Base-by-base conservation (phyloP, 2,329 filamentous ascomycete genomes). In the Calonectria pteridis region DNA sequence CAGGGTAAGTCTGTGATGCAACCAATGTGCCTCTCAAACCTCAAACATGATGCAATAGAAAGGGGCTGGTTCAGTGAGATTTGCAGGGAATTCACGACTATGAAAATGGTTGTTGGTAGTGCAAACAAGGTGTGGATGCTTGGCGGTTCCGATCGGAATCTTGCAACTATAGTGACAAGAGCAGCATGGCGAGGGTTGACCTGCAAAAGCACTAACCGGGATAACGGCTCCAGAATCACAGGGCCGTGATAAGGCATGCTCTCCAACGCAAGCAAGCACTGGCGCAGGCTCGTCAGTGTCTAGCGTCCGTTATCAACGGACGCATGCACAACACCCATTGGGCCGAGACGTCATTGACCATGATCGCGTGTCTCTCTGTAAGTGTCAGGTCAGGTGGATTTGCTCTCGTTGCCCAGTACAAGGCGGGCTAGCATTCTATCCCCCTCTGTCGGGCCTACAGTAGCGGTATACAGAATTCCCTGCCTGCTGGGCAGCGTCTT, bases 281-380 rank as follows among this genome's bases (percentile, higher is more conserved):
- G 13, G 16, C 20, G 23, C n/a, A 6, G n/a, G 16, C 55, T 62
- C 23, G 31, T 16, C 55, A 40, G n/a, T 40, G 55, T 26, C 23
- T 62, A 40, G 35, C n/a, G 55, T 40, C 16, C 23, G 26, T 28
- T 29, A 63, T 13, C 23, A 31, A 64, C 37, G 26, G 40, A 63
- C 66, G 59, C 71, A 73, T 73, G 63, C 63, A 55, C 55, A 16
- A 26, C 55, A 62, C 55, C 11, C 23, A 62, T 64, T 59, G 62
- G 71, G 64, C 70, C 73, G 71, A 73, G 53, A 49, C 55, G 55
- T 40, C 37, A 53, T 40, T 10, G 33, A 76, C 66, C 67, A 62
- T 77, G 73, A 77, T 80, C 76, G 73, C 74, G 76, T 79, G 78
- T 63, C 63, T 63, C 63, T 73, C 46, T 65, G 58, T 64, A 59